Evolutionary conservation across 306 rosid genomes (phyloP).

Genomic region (Neltuma alba): DNA sequence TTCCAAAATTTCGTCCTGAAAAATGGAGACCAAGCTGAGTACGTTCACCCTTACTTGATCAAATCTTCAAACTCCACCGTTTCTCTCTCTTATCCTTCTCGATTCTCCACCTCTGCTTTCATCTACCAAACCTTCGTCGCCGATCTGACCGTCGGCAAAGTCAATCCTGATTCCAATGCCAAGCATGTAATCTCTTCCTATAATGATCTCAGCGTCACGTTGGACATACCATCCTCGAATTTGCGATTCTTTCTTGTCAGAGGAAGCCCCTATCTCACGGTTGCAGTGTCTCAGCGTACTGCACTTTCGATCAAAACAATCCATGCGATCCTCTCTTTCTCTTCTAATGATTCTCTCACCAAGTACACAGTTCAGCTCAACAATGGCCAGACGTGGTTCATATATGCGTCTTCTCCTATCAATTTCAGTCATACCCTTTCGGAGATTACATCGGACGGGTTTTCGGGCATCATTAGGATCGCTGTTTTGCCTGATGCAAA

Average conservation of each 20-base stretch:
- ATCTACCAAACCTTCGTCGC: constrained; percentile 64
- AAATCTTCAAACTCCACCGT: constrained; percentile 61
- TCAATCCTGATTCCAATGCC: constrained; percentile 20
- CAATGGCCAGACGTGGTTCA: constrained; percentile 75
- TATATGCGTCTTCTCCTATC: constrained; percentile 66
- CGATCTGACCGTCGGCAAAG: constrained; percentile 58
- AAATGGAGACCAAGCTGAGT: constrained; percentile 76
- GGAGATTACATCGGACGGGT: constrained; percentile 48
- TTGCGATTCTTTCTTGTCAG: constrained; percentile 66
- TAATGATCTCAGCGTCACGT: constrained; percentile 71
- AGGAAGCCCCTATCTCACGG: constrained; percentile 80
- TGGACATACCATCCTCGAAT: constrained; percentile 72
- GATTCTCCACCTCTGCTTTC: constrained; percentile 50
- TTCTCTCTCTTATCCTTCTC: constrained; percentile 68
- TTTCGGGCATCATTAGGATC: constrained; percentile 65
- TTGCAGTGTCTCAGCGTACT: constrained; percentile 44
- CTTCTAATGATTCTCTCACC: constrained; percentile 45
- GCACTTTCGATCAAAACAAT: constrained; percentile 61
- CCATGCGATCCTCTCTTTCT: constrained; percentile 62
- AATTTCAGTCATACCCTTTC: constrained; percentile 38
- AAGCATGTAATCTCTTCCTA: constrained; percentile 63
- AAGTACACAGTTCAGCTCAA: constrained; percentile 66
- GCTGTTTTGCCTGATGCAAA: constrained; percentile 55
- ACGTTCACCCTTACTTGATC: constrained; percentile 79
- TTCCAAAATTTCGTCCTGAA: constrained; percentile 75